Base-by-base conservation (phyloP, 1,284 basidiomycete genomes). In the Trichosporon sp. region DNA sequence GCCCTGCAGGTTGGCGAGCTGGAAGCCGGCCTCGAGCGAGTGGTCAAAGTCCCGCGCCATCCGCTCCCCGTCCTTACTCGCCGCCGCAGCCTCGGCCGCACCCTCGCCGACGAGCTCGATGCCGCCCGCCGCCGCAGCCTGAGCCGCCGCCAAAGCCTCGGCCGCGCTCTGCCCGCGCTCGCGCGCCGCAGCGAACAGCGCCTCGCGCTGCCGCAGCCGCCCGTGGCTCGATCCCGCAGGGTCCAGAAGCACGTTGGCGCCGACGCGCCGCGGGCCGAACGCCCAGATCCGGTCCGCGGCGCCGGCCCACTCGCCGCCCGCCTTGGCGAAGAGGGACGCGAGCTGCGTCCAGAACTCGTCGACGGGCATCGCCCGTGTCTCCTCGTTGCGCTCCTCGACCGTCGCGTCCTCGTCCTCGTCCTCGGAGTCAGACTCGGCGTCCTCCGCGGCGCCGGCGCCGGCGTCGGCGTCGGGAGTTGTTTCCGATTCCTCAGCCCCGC, bases 11-110 rank as follows among this genome's bases (percentile, higher is more conserved):
- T 91, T 92, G 2, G 95, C 95, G 58, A 98, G 87, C 83, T 98
- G 95, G 84, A 99, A 99, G 1, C 95, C 97, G 2, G 90, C 91
- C 80, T 98, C 95, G 60, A 99, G 86, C 71, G 90, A 87, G 69
- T 89, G 88, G 75, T 94, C 91, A 74, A 96, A 91, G 74, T 92
- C 91, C 32, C 84, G 79, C 44, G 85, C 70, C 34, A 83, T 73
- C 21, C 79, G 71, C 68, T 77, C 68, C 63, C 76, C 72, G 4
- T 76, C 76, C 44, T 74, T 70, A 3, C 72, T 75, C 8, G 69
- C 66, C n/a, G 65, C 68, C n/a, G n/a, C n/a, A n/a, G n/a, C n/a
- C n/a, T n/a, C n/a, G n/a, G n/a, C n/a, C n/a, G n/a, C n/a, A n/a
- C n/a, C n/a, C 18, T 86, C 83, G 13, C 81, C 81, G 4, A 71